phyloP scores from a whole-genome alignment of 108 stramenopile genomes.

The Discostella stelligeroides region DNA sequence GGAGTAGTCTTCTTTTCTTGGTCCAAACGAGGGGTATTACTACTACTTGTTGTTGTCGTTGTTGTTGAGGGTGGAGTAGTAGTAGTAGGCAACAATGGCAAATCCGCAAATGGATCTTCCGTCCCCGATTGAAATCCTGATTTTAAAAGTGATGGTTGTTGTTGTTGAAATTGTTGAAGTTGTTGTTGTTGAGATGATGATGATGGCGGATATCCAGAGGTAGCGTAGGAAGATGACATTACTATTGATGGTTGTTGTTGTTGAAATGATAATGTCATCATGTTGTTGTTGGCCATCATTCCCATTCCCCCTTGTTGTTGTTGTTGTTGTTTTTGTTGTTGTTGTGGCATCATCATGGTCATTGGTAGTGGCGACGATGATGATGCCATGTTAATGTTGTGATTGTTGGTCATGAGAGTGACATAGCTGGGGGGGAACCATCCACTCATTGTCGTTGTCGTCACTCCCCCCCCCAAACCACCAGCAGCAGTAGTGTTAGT shows the following conservation, averaged over 20 bases:
- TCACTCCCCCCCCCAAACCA: constrained; percentile 45
- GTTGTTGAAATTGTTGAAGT: constrained; percentile 17
- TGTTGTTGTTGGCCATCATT: constrained; percentile 12
- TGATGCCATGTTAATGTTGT: constrained; percentile 22
- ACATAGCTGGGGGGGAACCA: constrained; percentile 90
- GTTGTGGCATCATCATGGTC: neutral
- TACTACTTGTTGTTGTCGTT: too few species aligned
- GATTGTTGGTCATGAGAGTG: constrained; percentile 18
- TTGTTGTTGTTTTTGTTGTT: constrained; percentile 28
- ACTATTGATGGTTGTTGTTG: neutral
- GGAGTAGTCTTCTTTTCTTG: constrained; percentile 20
- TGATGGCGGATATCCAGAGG: neutral
- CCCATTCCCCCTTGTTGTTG: too few species aligned
- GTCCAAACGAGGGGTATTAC: too few species aligned
- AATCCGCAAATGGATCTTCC: constrained; percentile 83
- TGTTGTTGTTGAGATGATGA: constrained; percentile 14
- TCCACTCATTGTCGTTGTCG: too few species aligned
- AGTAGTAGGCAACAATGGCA: constrained; percentile 18
- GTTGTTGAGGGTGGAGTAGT: too few species aligned
- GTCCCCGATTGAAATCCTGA: constrained; percentile 51
- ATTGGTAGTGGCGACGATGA: constrained; percentile 31
- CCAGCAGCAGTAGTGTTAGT: neutral
- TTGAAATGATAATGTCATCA: neutral
- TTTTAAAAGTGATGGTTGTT: constrained; percentile 11
- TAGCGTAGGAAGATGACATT: neutral